Conservation (phyloP, 192 early-diverging fungal genomes). For the Coemansia sp. region DNA sequence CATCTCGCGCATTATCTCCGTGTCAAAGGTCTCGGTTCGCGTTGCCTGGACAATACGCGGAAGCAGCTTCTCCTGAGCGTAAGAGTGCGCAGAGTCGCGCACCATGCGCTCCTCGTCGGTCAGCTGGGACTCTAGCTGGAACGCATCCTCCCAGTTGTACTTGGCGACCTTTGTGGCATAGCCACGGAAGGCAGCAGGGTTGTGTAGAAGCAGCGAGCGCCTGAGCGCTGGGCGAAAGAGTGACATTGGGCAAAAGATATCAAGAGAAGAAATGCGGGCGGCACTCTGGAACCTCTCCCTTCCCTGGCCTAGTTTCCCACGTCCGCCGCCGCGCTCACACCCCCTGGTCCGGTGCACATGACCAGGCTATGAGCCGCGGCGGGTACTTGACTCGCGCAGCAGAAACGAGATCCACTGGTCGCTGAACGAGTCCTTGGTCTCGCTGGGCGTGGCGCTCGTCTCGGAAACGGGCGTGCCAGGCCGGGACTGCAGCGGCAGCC, state of each 20-base stretch:
- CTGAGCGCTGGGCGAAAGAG: not conserved
- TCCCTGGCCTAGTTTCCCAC: too few species aligned
- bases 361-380: conserved; percentile 7
- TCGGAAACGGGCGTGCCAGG: conserved; percentile 51
- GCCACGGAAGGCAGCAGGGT: conserved; percentile 1
- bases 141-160: conserved; percentile 81
- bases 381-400: conserved; percentile 55
- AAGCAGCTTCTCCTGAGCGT: conserved; percentile 84
- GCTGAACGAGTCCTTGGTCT: conserved; percentile 63
- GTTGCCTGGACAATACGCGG: conserved; percentile 81
- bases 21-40: conserved; percentile 83
- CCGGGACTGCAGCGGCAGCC: conserved; percentile 34
- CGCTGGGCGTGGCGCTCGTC: conserved; percentile 9
- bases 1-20: conserved; percentile 89
- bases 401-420: conserved; percentile 80
- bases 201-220: not conserved
- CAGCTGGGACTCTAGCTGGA: conserved; percentile 75
- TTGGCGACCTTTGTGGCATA: conserved; percentile 54
- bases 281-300: too few species aligned
- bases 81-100: conserved; percentile 77
- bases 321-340: not conserved
- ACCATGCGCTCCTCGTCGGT: conserved; percentile 87
- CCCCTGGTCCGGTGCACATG: conserved; percentile 10
- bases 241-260: not conserved
- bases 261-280: too few species aligned